These are phyloP conservation scores for Pestalotiopsis sp. DNA, from an alignment of 2,329 filamentous ascomycete genomes.

Conservation along the genomic window DNA sequence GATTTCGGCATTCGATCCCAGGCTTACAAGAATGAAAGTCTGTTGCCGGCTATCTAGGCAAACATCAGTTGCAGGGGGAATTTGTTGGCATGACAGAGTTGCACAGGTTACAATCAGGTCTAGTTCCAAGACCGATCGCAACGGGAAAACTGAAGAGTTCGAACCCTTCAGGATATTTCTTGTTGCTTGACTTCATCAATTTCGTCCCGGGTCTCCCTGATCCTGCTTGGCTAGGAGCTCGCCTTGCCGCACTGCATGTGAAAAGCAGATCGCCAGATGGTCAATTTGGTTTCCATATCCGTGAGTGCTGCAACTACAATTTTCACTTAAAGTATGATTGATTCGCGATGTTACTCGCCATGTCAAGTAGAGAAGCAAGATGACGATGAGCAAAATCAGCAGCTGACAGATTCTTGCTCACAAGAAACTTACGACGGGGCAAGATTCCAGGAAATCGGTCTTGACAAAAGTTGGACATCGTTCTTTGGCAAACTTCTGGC, in stretches of 20 bases:
- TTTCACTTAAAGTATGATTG: background rate
- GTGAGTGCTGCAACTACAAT: background rate
- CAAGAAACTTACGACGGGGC: conserved; percentile 21
- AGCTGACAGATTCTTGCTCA: too few relatives aligned
- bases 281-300: conserved; percentile 20
- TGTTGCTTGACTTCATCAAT: conserved; percentile 20
- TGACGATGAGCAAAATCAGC: too few relatives aligned
- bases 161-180: conserved; percentile 15
- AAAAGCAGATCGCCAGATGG: conserved; percentile 24
- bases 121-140: conserved; percentile 7
- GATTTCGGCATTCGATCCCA: too few relatives aligned
- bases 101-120: conserved; percentile 12
- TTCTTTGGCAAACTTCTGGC: conserved; percentile 25
- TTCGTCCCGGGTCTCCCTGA: conserved; percentile 18
- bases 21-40: too few relatives aligned
- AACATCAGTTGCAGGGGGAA: conserved; percentile 17
- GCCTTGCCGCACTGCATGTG: conserved; percentile 25
- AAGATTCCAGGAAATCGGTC: conserved; percentile 14
- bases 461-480: conserved; percentile 17
- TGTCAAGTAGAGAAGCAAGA: too few relatives aligned
- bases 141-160: too few relatives aligned
- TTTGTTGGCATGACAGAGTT: conserved; percentile 18
- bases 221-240: conserved; percentile 17
- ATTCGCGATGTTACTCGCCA: too few relatives aligned
- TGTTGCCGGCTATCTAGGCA: conserved; percentile 15